phyloP scores from a whole-genome alignment of 2,329 filamentous ascomycete species.

The Penicillium nordicum region DNA sequence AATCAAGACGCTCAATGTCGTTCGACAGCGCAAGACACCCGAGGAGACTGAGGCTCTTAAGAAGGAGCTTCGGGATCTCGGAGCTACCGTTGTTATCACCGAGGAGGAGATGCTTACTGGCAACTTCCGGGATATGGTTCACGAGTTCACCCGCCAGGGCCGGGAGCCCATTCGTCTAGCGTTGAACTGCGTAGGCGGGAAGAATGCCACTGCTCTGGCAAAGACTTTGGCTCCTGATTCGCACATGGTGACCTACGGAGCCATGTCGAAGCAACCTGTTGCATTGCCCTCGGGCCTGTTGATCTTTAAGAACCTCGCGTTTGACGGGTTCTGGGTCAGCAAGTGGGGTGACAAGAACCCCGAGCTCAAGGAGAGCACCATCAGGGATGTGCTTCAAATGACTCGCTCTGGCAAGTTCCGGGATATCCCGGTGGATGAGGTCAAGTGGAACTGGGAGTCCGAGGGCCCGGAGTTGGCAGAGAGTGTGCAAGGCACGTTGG shows the following conservation, averaged over 20 bases:
- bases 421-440: slow-evolving; percentile 76
- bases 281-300: slow-evolving; percentile 75
- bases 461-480: slow-evolving; percentile 64
- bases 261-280: slow-evolving; percentile 87
- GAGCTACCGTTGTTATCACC: slow-evolving; percentile 61
- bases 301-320: slow-evolving; percentile 89
- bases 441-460: slow-evolving; percentile 80
- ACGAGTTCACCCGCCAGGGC: slow-evolving; percentile 69
- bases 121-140: slow-evolving; percentile 49
- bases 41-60: slow-evolving; percentile 65
- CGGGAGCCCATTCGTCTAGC: slow-evolving; percentile 71
- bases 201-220: slow-evolving; percentile 73
- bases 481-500: slow-evolving; percentile 77
- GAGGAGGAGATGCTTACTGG: slow-evolving; percentile 54
- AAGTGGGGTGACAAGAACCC: slow-evolving; percentile 77
- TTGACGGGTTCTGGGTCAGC: slow-evolving; percentile 93
- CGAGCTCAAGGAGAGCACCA: slow-evolving; percentile 69
- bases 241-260: slow-evolving; percentile 88
- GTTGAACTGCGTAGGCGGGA: slow-evolving; percentile 91
- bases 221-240: slow-evolving; percentile 67
- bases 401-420: slow-evolving; percentile 73
- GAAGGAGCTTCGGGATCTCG: slow-evolving; percentile 58
- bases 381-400: slow-evolving; percentile 78
- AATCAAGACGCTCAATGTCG: slow-evolving; percentile 82
- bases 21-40: slow-evolving; percentile 66